Percentiles rank a stretch among this genome's conserved stretches.
phyloP scores from a whole-genome alignment of 805 yeast genomes.

The Cyberlindnera samutprakarnensis region DNA sequence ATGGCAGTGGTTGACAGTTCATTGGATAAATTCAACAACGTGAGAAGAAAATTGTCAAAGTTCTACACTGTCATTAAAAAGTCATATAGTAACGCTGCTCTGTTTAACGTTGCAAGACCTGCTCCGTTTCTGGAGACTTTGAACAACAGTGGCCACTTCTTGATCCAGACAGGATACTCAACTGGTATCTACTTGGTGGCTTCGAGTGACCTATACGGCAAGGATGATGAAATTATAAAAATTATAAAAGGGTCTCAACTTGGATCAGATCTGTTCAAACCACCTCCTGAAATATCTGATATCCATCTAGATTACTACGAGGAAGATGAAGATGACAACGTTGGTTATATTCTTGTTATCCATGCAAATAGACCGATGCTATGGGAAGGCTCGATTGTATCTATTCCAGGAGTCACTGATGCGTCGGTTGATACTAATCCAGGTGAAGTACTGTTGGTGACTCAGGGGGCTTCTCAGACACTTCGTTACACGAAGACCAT shows the following conservation, averaged over 20 bases:
- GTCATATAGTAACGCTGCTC: constrained; percentile 67
- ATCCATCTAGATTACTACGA: constrained; percentile 19
- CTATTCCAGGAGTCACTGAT: constrained; percentile 34
- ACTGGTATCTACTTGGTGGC: constrained; percentile 80
- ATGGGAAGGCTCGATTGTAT: constrained; percentile 80
- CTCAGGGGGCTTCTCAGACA: constrained; percentile 59
- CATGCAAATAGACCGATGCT: constrained; percentile 79
- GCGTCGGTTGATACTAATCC: constrained; percentile 45
- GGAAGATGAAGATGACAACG: constrained; percentile 26
- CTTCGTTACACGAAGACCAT: constrained; percentile 48
- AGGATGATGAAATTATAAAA: constrained; percentile 34
- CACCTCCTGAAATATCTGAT: constrained; percentile 13
- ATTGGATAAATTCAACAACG: constrained; percentile 62
- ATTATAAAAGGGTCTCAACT: constrained; percentile 40
- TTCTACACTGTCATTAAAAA: constrained; percentile 61
- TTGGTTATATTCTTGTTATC: constrained; percentile 62
- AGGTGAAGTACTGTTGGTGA: constrained; percentile 60
- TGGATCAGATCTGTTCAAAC: constrained; percentile 40
- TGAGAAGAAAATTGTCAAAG: constrained; percentile 77
- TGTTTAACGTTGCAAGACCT: constrained; percentile 47
- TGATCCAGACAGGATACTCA: constrained; percentile 64
- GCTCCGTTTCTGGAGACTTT: constrained; percentile 48
- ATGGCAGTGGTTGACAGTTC: constrained; percentile 41
- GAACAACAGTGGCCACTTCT: constrained; percentile 61
- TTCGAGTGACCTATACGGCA: constrained; percentile 38